These are phyloP conservation scores for Candida sp. DNA, from an alignment of 1,139 yeast genomes.

Conservation along the genomic window DNA sequence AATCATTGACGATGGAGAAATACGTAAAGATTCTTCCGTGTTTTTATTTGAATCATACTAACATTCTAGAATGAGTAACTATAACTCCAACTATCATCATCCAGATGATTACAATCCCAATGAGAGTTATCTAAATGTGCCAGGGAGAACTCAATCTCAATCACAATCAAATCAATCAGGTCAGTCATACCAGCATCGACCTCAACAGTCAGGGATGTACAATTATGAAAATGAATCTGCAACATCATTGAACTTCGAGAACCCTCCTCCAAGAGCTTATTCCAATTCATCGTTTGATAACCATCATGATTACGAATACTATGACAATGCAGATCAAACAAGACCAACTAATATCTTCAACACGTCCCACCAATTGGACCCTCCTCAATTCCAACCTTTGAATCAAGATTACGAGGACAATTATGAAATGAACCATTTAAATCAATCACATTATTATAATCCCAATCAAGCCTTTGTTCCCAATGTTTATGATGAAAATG, in stretches of 20 bases:
- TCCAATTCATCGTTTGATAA: conserved; percentile 9
- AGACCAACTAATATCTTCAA: conserved; percentile 15
- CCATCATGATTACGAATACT: conserved; percentile 13
- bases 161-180: conserved; percentile 7
- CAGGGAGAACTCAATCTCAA: conserved; percentile 5
- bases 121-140: conserved; percentile 3
- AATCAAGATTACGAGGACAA: conserved; percentile 10
- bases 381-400: conserved; percentile 13
- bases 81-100: conserved; percentile 4
- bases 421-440: conserved; percentile 27
- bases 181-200: conserved; percentile 7
- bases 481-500: conserved; percentile 43
- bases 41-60: not conserved
- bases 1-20: no score
- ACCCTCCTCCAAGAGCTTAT: conserved; percentile 29
- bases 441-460: conserved; percentile 5
- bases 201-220: conserved; percentile 15
- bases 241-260: conserved; percentile 28
- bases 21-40: no score
- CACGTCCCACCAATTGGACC: conserved; percentile 10
- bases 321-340: conserved; percentile 19
- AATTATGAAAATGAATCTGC: conserved; percentile 15
- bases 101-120: conserved; percentile 3
- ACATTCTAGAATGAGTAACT: conserved; percentile 7
- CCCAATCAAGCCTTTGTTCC: conserved; percentile 40